Evolutionary conservation across 371 early-diverging fungal species (phyloP), one percentile per base, ranked within the genome.

Genomic region (Synchytrium microbalum): DNA sequence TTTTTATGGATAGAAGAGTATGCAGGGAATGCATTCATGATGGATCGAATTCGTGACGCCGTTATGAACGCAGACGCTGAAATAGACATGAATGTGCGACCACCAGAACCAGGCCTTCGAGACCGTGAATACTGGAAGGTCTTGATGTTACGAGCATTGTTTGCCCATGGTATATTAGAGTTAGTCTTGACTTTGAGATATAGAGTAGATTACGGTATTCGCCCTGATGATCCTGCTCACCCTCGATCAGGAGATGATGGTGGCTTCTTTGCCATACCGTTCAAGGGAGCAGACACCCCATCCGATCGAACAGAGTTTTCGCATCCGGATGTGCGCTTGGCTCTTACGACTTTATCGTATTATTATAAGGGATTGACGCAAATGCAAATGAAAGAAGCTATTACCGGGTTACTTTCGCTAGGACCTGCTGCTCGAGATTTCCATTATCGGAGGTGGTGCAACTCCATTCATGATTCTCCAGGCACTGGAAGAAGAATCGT

Each of bases 191-290:
- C 51, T 23, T 30, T 30, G 55, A 61, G 70, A 2, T 25, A 61
- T 27, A 57, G 60, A 14, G 70, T 67, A 10, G 46, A 70, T 32
- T 70, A 64, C 54, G 70, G 70, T 0, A 23, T 70, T 3, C 52
- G 63, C 46, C 1, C 57, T 13, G 26, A 10, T 13, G 52, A 16
- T 51, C 16, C 16, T n/a, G 16, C n/a, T n/a, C n/a, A n/a, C n/a
- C 16, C 52, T 23, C 0, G 16, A 52, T 23, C 58, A 61, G 0
- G 2, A 3, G 62, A 0, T 3, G 23, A 66, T 59, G 28, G 10
- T 60, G 51, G 51, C n/a, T 51, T 51, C 14, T 24, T 67, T 25
- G 70, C 70, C n/a, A 62, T 70, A 60, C 70, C 70, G 8, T 70
- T 60, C 61, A 16, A 38, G 10, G 64, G 64, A 10, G 55, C 38